Evolutionary conservation across 2,329 filamentous ascomycete species (phyloP), one percentile per base, ranked within the genome.

Genomic region (Fusarium albosuccineum): DNA sequence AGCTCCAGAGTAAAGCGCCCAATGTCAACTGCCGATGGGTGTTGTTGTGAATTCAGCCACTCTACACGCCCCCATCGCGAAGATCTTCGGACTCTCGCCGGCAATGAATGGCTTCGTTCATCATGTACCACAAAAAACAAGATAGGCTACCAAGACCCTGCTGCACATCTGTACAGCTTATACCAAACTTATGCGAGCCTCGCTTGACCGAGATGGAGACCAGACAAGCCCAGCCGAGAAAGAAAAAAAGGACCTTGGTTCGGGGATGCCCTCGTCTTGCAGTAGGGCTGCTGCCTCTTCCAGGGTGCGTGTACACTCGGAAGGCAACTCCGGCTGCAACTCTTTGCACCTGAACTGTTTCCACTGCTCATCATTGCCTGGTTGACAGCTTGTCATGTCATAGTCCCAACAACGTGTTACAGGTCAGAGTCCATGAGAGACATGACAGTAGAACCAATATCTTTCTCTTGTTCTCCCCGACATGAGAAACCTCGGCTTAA

Each of bases 371-470:
- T 22, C 22, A 22, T 22, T 22, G 22, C 22, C 22, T 22, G 22
- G 22, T 22, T 22, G 22, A 22, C 22, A 22, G 22, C 22, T 22
- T 22, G 22, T 22, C 22, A 22, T 22, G 22, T 22, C 22, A 22
- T 22, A 22, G 22, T 22, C 22, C 22, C 22, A 22, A 22, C 22
- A 22, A 22, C 5, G 22, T 22, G 22, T 22, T 22, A 22, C 22
- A 22, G 22, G 45, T 49, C 17, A 36, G 29, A 49, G 11, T 13
- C 9, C 2, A 49, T 1, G 16, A 30, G 45, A 49, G 34, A 36
- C 29, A 34, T 34, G 11, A 49, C 13, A 22, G 30, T 49, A 49
- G 45, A 49, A 49, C 45, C 45, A 49, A 49, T 49, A 39, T 33
- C 30, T 3, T 9, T 33, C 9, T 11, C 30, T 33, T 33, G 30